Conservation (phyloP, 352 stramenopile species). For the Pythium biforme region DNA sequence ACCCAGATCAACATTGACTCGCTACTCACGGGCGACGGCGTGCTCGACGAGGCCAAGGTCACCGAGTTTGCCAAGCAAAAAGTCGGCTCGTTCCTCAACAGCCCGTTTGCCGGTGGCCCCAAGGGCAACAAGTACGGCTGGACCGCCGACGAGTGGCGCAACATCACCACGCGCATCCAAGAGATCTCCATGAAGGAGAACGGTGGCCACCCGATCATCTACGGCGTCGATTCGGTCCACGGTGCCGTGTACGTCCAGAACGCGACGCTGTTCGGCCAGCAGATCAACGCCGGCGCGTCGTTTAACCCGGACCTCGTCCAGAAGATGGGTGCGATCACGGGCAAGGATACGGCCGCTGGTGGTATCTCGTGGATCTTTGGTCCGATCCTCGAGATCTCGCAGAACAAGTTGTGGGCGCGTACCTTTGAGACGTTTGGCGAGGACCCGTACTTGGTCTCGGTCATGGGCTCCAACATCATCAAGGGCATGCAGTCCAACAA, state of each 20-base stretch:
- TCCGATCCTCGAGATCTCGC: slow-evolving; percentile 72
- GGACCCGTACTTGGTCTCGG: slow-evolving; percentile 55
- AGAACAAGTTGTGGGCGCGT: slow-evolving; percentile 57
- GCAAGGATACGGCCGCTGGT: slow-evolving; percentile 55
- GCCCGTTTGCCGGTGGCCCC: slow-evolving; percentile 31
- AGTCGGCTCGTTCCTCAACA: slow-evolving; percentile 75
- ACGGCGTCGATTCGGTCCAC: slow-evolving; percentile 72
- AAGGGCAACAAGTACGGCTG: slow-evolving; percentile 56
- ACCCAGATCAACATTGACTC: slow-evolving; percentile 77
- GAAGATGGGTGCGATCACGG: slow-evolving; percentile 48
- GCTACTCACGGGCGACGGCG: slow-evolving; percentile 44
- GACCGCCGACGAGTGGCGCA: slow-evolving; percentile 53
- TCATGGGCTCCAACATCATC: slow-evolving; percentile 53
- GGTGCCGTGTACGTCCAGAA: slow-evolving; percentile 66
- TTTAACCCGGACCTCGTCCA: slow-evolving; percentile 63
- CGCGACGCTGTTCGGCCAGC: slow-evolving; percentile 65
- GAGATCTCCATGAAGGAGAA: slow-evolving; percentile 46
- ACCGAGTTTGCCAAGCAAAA: slow-evolving; percentile 51
- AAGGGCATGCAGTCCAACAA: slow-evolving; percentile 38
- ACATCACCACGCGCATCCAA: slow-evolving; percentile 52
- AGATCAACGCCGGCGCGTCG: slow-evolving; percentile 71
- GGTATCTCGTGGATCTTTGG: slow-evolving; percentile 80
- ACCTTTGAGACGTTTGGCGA: slow-evolving; percentile 88
- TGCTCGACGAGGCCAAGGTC: slow-evolving; percentile 47
- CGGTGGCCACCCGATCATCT: slow-evolving; percentile 51